Evolutionary conservation across 441 rosid species (phyloP).

Genomic region (Cnidoscolus chayamansa): DNA sequence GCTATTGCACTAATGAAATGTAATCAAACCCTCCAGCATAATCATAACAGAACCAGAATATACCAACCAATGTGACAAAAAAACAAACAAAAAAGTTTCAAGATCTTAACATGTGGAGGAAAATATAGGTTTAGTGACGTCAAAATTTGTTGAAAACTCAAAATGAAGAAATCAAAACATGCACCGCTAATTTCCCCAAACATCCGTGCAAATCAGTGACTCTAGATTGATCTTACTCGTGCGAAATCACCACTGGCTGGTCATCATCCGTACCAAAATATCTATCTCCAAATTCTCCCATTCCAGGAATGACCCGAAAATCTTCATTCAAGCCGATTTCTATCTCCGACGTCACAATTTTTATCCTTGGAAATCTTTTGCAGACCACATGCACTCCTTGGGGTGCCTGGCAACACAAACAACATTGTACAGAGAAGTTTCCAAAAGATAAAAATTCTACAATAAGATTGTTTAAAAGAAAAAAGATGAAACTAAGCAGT

Average conservation of each 20-base stretch:
- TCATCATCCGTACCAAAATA: constrained; percentile 95
- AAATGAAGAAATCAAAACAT: constrained; percentile 20
- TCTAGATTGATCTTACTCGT: constrained; percentile 6
- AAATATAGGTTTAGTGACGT: constrained; percentile 25
- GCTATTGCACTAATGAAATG: too few relatives aligned
- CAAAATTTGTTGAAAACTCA: constrained; percentile 41
- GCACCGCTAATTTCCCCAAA: constrained; percentile 5
- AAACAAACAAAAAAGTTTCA: background rate
- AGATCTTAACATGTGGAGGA: constrained; percentile 2
- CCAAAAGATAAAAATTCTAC: too few relatives aligned
- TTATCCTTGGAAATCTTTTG: constrained; percentile 81
- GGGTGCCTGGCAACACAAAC: constrained; percentile 66
- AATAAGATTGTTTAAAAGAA: too few relatives aligned
- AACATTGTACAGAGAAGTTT: background rate
- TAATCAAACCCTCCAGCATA: constrained; percentile 9
- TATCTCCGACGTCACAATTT: constrained; percentile 95
- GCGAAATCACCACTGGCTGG: constrained; percentile 27
- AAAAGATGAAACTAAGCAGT: too few relatives aligned
- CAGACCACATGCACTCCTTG: constrained; percentile 97
- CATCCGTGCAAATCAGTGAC: constrained; percentile 1
- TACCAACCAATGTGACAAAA: constrained; percentile 3
- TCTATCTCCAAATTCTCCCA: constrained; percentile 98
- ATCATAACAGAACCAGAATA: background rate
- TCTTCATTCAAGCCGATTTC: constrained; percentile 79
- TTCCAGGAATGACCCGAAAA: constrained; percentile 90